Evolutionary conservation across 2,329 filamentous ascomycete species (phyloP), one percentile per base, ranked within the genome.

Genomic region (Xylariaceae sp.): DNA sequence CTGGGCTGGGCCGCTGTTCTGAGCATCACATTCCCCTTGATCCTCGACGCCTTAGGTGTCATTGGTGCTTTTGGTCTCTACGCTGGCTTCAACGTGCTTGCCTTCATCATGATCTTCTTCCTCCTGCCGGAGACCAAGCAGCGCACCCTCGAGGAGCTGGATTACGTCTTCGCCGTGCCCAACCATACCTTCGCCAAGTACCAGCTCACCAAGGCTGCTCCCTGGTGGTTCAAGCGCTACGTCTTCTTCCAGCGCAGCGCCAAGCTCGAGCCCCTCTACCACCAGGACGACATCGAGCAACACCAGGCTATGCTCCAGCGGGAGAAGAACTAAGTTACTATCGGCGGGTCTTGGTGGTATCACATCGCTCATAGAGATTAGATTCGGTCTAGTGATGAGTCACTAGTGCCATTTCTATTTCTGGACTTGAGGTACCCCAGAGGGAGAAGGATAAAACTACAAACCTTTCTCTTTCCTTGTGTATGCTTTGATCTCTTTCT

Each of bases 21-120:
- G 37, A 75, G 76, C n/a, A 76, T 86, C 41, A 84, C 80, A 0
- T 82, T 83, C 56, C 81, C 80, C 2, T 68, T 76, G 37, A 74
- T 83, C 65, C 64, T 83, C 11, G 61, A 62, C 3, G 56, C 60
- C 10, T 51, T 76, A 1, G 64, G 66, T 3, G 68, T 73, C 1
- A 58, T 72, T 4, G 76, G 77, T 2, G 71, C 76, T 0, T 64
- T 68, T 45, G 67, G 67, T 0, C 67, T 73, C 52, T 76, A 76
- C 37, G 72, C 72, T 0, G 72, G 65, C 2, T 68, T 75, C 25
- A 76, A 76, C 50, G 34, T 71, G 1, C 56, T 73, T 0, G 73
- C 72, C 0, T 67, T 74, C 56, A 44, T 66, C 33, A 64, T 76
- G 51, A 75, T 75, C 50, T 74, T 75, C 49, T 64, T 73, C 22